Percentiles rank a stretch among this genome's conserved stretches.
Conservation (phyloP, 179 eudicot species). For the Vitellaria paradoxa region DNA sequence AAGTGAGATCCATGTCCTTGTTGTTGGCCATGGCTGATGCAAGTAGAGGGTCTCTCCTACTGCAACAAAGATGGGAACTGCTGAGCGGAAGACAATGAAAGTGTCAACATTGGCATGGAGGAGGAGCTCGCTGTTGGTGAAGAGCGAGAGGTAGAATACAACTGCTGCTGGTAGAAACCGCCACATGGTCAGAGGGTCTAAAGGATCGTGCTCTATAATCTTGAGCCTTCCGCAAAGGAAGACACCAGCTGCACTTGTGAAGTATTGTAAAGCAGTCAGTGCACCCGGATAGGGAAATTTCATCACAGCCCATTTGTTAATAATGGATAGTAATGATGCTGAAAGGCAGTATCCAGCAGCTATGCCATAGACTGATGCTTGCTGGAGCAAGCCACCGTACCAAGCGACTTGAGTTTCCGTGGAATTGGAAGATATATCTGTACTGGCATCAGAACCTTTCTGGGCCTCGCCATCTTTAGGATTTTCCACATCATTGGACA, state of each 20-base stretch:
- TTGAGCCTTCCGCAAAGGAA: constrained; percentile 59
- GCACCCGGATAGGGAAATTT: constrained; percentile 95
- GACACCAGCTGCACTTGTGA: constrained; percentile 85
- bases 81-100: constrained; percentile 91
- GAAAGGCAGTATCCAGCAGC: constrained; percentile 94
- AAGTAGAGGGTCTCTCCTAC: constrained; percentile 84
- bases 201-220: constrained; percentile 64
- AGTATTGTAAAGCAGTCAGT: constrained; percentile 84
- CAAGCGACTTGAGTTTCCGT: constrained; percentile 42
- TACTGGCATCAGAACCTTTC: constrained; percentile 21
- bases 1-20: constrained; percentile 83
- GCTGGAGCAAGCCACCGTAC: constrained; percentile 53
- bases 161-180: constrained; percentile 84
- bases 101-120: constrained; percentile 97
- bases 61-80: constrained; percentile 91
- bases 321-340: constrained; percentile 87
- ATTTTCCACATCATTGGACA: constrained; percentile 67
- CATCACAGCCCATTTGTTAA: constrained; percentile 97
- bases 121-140: constrained; percentile 95
- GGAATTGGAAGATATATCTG: constrained; percentile 26
- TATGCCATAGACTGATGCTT: constrained; percentile 77
- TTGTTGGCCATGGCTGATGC: constrained; percentile 93
- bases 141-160: constrained; percentile 88
- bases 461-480: constrained; percentile 35
- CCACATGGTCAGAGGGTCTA: constrained; percentile 81